phyloP scores from a whole-genome alignment of 768 basidiomycete genomes.

The Termitomyces bulborhizus region DNA sequence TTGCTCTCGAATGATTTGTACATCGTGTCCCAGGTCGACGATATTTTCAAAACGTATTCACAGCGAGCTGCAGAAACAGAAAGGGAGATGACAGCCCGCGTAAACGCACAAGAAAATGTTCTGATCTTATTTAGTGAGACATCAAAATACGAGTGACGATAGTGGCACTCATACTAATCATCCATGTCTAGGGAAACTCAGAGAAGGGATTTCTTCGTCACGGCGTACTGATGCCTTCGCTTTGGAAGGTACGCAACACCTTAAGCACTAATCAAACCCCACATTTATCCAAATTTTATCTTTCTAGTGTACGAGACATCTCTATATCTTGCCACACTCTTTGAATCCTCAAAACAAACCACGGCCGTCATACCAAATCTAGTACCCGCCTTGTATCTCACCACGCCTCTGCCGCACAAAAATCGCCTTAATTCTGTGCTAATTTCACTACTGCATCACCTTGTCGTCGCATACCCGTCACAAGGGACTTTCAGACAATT shows the following conservation, averaged over 20 bases:
- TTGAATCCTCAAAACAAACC: conserved; percentile 55
- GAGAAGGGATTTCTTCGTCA: conserved; percentile 66
- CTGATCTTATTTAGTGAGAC: conserved; percentile 68
- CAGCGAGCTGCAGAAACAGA: conserved; percentile 24
- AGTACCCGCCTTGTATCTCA: conserved; percentile 40
- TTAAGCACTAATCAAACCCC: too few relatives aligned
- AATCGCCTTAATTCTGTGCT: conserved; percentile 29
- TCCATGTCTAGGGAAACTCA: conserved; percentile 52
- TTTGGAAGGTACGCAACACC: conserved; percentile 49
- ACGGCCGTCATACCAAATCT: conserved; percentile 57
- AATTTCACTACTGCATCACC: conserved; percentile 51
- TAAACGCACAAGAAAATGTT: conserved; percentile 60
- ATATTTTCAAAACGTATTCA: conserved; percentile 36
- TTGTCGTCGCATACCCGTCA: conserved; percentile 56
- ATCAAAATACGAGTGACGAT: not conserved
- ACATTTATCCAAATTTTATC: not conserved
- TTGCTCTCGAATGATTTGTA: not conserved
- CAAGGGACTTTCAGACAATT: conserved; percentile 50
- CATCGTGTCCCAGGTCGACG: conserved; percentile 35
- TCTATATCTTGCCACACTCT: conserved; percentile 56
- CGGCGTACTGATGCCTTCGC: conserved; percentile 55
- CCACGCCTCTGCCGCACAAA: conserved; percentile 16
- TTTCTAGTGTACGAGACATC: conserved; percentile 68
- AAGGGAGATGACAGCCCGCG: conserved; percentile 28
- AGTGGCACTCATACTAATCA: not conserved